phyloP scores from a whole-genome alignment of 441 rosid genomes.

The Populus tomentosa region DNA sequence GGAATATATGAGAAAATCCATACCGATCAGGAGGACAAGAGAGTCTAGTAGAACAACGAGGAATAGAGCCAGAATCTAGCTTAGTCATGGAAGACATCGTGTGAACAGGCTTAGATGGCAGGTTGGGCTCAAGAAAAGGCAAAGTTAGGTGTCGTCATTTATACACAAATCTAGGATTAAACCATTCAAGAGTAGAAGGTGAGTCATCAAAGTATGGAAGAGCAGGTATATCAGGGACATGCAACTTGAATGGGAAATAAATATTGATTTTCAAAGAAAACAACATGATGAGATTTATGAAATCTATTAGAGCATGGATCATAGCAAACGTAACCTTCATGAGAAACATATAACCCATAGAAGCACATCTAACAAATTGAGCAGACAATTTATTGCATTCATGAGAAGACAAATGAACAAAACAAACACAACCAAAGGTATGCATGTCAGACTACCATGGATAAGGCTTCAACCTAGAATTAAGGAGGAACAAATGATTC shows the following conservation, averaged over 20 bases:
- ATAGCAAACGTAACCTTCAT: not conserved
- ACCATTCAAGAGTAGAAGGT: not conserved
- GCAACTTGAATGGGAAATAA: not conserved
- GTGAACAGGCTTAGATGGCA: not conserved
- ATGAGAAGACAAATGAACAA: not conserved
- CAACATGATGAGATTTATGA: not conserved
- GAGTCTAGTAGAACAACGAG: not conserved
- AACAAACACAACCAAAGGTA: slow-evolving; percentile 5
- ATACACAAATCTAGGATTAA: not conserved
- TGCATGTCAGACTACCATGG: not conserved
- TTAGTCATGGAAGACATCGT: not conserved
- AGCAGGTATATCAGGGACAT: not conserved
- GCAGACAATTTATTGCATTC: not conserved
- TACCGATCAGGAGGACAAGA: too few species aligned
- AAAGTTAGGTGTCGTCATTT: not conserved
- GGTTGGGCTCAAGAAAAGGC: not conserved
- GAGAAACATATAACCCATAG: not conserved
- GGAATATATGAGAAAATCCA: not conserved
- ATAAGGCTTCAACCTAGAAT: not conserved
- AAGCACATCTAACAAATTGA: not conserved
- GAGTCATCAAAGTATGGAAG: slow-evolving; percentile 6
- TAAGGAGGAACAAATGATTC: not conserved
- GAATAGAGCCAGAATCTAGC: too few species aligned
- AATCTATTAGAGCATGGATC: not conserved
- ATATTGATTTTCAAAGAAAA: not conserved